Evolutionary conservation across 495 filamentous ascomycete species (phyloP).

Genomic region (Cercophora sp.): DNA sequence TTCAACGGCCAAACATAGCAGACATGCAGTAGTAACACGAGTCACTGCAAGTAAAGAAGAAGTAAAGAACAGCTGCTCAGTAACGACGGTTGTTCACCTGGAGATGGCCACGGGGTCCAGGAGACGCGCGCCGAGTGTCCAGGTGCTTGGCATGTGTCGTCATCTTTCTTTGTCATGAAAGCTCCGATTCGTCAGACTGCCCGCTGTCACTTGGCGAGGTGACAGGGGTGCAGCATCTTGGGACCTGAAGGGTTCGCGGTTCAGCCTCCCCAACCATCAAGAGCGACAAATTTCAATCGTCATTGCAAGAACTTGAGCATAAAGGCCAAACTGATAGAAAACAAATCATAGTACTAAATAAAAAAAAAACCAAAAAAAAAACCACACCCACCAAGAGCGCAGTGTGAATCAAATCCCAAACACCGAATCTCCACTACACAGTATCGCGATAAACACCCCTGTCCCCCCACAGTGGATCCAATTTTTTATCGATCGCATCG

Average conservation of each 20-base stretch:
- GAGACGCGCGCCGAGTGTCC: background rate
- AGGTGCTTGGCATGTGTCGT: constrained; percentile 10
- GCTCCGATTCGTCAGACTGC: constrained; percentile 15
- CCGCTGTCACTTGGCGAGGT: background rate
- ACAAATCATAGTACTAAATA: no score
- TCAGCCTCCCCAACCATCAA: background rate
- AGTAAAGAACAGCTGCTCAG: background rate
- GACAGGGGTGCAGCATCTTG: background rate
- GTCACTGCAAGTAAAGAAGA: background rate
- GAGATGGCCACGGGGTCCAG: background rate
- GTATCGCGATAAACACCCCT: no score
- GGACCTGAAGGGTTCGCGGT: background rate
- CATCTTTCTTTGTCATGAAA: constrained; percentile 1
- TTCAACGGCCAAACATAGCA: background rate
- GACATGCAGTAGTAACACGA: background rate
- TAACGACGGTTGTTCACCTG: background rate
- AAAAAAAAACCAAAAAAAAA: no score
- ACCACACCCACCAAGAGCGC: no score
- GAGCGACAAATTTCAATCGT: background rate
- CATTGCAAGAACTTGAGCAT: background rate
- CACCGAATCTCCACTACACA: no score
- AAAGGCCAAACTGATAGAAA: no score
- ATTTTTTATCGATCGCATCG: no score
- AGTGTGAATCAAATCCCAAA: no score
- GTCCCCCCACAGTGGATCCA: constrained; percentile 11